A percentile compares a stretch with the other conserved stretches of the same genome.
Evolutionary conservation across 495 filamentous ascomycete species (phyloP).

Genomic region (Entonaema liquescens): DNA sequence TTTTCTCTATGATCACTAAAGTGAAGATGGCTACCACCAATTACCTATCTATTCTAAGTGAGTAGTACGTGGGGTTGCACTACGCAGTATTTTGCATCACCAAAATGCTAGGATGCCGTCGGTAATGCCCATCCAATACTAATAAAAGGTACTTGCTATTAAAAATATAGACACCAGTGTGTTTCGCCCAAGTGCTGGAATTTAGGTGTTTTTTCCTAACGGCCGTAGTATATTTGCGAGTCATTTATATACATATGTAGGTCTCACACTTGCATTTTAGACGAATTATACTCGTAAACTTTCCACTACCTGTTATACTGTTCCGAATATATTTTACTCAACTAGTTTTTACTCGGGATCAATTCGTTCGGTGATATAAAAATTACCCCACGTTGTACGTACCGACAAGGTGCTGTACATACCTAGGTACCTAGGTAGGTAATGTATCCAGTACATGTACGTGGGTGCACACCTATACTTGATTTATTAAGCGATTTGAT

Average conservation of each 20-base stretch:
- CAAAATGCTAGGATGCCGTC: background rate
- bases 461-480: background rate
- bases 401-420: background rate
- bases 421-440: background rate
- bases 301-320: too few species aligned
- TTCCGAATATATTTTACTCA: background rate
- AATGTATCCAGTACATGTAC: background rate
- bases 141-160: background rate
- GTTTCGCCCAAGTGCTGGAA: background rate
- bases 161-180: background rate
- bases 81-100: background rate
- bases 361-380: background rate
- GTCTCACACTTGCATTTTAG: too few species aligned
- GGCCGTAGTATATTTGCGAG: background rate
- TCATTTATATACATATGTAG: background rate
- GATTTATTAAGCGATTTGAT: background rate
- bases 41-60: background rate
- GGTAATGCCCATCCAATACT: background rate
- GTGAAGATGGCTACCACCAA: background rate
- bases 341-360: background rate
- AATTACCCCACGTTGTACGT: slow-evolving; percentile 1
- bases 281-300: too few species aligned
- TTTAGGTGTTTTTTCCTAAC: background rate
- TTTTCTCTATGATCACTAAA: background rate
- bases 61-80: background rate